Base-by-base conservation (phyloP, 1,284 basidiomycete genomes). In the Trametes polyzona region DNA sequence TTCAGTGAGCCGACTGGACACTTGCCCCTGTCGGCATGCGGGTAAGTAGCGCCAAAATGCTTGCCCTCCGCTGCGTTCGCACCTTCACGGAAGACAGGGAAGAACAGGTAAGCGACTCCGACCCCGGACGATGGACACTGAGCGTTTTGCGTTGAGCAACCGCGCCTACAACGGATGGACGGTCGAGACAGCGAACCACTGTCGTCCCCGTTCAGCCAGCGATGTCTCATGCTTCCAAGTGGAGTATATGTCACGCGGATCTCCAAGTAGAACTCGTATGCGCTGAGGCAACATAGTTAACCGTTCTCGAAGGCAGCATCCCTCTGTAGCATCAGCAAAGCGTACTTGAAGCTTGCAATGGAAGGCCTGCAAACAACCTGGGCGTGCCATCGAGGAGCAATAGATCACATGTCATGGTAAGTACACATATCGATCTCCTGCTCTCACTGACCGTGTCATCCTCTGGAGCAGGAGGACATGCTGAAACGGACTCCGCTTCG, bases 401-500 rank as follows among this genome's bases (percentile, higher is more conserved):
- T n/a, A 6, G 37, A 50, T 19, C 37, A 41, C 37, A 41, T 41
- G 36, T 24, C 17, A 24, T 11, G 19, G 19, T 19, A n/a, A 14
- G 41, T 14, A 19, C 16, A 23, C 48, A 32, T n/a, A 21, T n/a
- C 8, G 14, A 4, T 19, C 4, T 26, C 43, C 21, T 17, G 17
- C 23, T 26, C 33, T 47, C 43, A 17, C 24, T 27, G 30, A 36
- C 39, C 40, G 46, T 55, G 53, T 8, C 3, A 3, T 33, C 37
- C 29, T 21, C n/a, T n/a, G n/a, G 32, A 23, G 39, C 30, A 35
- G 21, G 23, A 23, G 19, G 12, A 4, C 30, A n/a, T 43, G 39
- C 52, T 36, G 23, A 36, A 33, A 3, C 19, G 46, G 46, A 43
- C 47, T 14, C 32, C 1, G 17, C 47, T 55, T 55, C 53, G 53